A percentile compares a stretch with the other conserved stretches of the same genome.
phyloP scores from a whole-genome alignment of 1,284 basidiomycete genomes.

The Blastosporella zonata region DNA sequence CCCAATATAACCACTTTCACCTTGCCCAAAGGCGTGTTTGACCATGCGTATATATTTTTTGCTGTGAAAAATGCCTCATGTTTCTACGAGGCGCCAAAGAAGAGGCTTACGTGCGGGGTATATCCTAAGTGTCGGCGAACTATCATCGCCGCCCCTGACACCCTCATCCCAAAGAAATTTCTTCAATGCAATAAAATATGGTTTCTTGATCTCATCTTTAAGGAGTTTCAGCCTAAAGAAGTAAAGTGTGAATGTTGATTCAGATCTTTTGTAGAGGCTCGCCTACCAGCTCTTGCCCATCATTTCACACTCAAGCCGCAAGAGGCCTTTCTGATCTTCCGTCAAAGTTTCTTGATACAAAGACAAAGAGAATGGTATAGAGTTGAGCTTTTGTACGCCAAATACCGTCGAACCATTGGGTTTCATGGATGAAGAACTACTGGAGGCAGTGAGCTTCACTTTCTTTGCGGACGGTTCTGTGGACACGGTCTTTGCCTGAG shows the following conservation, averaged over 20 bases:
- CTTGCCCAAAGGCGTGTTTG: slow-evolving; percentile 72
- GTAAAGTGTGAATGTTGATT: slow-evolving; percentile 6
- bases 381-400: slow-evolving; percentile 50
- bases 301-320: slow-evolving; percentile 66
- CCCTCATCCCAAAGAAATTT: slow-evolving; percentile 68
- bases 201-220: slow-evolving; percentile 69
- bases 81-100: slow-evolving; percentile 6
- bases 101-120: slow-evolving; percentile 60
- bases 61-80: slow-evolving; percentile 37
- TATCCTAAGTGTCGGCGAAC: slow-evolving; percentile 42
- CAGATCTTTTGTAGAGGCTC: not conserved
- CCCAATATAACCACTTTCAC: slow-evolving; percentile 81
- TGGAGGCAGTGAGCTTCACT: slow-evolving; percentile 31
- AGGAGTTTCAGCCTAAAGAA: slow-evolving; percentile 63
- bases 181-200: slow-evolving; percentile 74
- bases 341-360: slow-evolving; percentile 54
- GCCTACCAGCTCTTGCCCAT: slow-evolving; percentile 73
- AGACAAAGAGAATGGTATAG: slow-evolving; percentile 65
- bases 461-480: slow-evolving; percentile 39
- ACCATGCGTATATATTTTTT: slow-evolving; percentile 79
- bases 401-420: slow-evolving; percentile 11
- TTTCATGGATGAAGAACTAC: slow-evolving; percentile 12
- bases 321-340: slow-evolving; percentile 54
- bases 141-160: slow-evolving; percentile 52
- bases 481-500: slow-evolving; percentile 31